Evolutionary conservation across 2,329 filamentous ascomycete genomes (phyloP).

Genomic region (Stagonosporopsis cucurbitacearum): DNA sequence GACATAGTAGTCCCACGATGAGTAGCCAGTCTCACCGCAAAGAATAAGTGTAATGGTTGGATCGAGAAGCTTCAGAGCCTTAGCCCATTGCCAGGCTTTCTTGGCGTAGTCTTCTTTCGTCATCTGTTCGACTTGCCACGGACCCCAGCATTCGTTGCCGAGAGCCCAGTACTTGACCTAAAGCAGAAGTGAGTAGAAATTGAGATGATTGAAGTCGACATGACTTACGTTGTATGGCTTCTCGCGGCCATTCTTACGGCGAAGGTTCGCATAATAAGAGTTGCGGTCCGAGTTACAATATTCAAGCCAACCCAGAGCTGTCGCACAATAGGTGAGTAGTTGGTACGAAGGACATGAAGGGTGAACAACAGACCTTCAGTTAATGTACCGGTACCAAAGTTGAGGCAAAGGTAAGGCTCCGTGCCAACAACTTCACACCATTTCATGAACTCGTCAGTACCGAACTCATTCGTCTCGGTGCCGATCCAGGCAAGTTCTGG

Average conservation of each 20-base stretch:
- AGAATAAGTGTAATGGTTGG: slow-evolving; percentile 73
- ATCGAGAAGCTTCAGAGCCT: slow-evolving; percentile 74
- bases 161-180: slow-evolving; percentile 82
- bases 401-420: slow-evolving; percentile 80
- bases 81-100: slow-evolving; percentile 74
- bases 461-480: slow-evolving; percentile 78
- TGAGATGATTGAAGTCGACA: too few relatives aligned
- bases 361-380: slow-evolving; percentile 56
- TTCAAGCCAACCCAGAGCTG: slow-evolving; percentile 77
- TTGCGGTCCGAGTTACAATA: slow-evolving; percentile 83
- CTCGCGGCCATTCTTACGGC: slow-evolving; percentile 74
- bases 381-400: slow-evolving; percentile 75
- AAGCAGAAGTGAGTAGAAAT: slow-evolving; percentile 2
- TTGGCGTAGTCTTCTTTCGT: slow-evolving; percentile 73
- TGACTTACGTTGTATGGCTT: slow-evolving; percentile 71
- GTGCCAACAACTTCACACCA: slow-evolving; percentile 77
- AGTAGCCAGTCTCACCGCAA: slow-evolving; percentile 73
- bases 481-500: slow-evolving; percentile 82
- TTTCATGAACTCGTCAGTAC: slow-evolving; percentile 85
- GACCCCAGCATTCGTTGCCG: slow-evolving; percentile 75
- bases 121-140: slow-evolving; percentile 72
- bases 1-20: slow-evolving; percentile 75
- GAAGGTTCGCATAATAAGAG: slow-evolving; percentile 82
- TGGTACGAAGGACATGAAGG: background rate
- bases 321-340: slow-evolving; percentile 36